Percentiles rank a stretch among this genome's conserved stretches.
phyloP scores from a whole-genome alignment of 192 early-diverging fungal genomes.

The Coemansia sp. region DNA sequence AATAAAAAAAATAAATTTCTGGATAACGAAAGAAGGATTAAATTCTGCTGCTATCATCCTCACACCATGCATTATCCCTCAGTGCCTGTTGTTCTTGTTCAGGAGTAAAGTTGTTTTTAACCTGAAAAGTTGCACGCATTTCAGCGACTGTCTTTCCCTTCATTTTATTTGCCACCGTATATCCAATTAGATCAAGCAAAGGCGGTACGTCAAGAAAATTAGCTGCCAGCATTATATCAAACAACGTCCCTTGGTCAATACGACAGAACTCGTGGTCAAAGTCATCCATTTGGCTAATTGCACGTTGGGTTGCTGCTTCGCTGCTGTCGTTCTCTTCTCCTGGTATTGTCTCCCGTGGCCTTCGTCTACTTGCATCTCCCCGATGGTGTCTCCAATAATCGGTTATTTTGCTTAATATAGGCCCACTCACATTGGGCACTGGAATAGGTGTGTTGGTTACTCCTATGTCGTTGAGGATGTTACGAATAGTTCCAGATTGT shows the following conservation, averaged over 20 bases:
- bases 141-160: conserved; percentile 84
- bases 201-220: conserved; percentile 81
- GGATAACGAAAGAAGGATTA: neutral
- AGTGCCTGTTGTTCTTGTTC: conserved; percentile 67
- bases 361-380: conserved; percentile 51
- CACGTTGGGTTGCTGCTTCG: conserved; percentile 56
- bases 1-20: conserved; percentile 8
- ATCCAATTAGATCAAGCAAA: conserved; percentile 68
- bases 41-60: conserved; percentile 11
- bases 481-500: conserved; percentile 53
- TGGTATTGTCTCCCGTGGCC: conserved; percentile 15
- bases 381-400: conserved; percentile 90
- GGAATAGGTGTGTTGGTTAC: conserved; percentile 60
- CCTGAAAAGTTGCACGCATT: conserved; percentile 70
- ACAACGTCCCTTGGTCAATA: conserved; percentile 91
- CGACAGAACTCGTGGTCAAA: conserved; percentile 89
- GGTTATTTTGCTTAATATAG: conserved; percentile 82
- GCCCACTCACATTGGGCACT: conserved; percentile 86
- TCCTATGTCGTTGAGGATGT: conserved; percentile 51
- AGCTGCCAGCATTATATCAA: conserved; percentile 87
- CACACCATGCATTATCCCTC: conserved; percentile 67
- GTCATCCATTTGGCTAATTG: conserved; percentile 78
- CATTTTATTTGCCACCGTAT: conserved; percentile 91
- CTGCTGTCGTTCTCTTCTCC: conserved; percentile 48
- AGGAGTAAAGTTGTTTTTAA: conserved; percentile 71